Evolutionary conservation across 2,329 filamentous ascomycete genomes (phyloP).

Genomic region (Paraconiothyrium brasiliense): DNA sequence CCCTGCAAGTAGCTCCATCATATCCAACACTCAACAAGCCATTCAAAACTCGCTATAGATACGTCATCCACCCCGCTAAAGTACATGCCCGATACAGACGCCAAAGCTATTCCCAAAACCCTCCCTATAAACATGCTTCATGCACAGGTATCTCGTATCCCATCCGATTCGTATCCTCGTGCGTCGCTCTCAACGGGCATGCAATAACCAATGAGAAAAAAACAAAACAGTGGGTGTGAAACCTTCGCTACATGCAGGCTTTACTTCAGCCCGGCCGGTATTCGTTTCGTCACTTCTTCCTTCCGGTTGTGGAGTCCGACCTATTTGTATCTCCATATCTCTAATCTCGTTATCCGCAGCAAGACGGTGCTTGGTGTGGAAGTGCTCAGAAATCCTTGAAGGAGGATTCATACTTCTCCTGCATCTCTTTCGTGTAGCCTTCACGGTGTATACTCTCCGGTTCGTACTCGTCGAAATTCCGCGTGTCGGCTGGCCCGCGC

Average conservation of each 20-base stretch:
- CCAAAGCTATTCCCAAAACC: not conserved
- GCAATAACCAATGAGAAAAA: not conserved
- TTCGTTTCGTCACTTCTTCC: not conserved
- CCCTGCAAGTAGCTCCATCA: too few species aligned
- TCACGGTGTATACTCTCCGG: slow-evolving; percentile 74
- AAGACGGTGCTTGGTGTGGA: not conserved
- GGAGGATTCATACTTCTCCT: slow-evolving; percentile 72
- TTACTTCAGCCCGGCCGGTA: not conserved
- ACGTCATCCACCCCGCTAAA: not conserved
- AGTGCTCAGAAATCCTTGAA: slow-evolving; percentile 73
- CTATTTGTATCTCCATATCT: not conserved
- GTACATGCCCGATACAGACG: not conserved
- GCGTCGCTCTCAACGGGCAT: slow-evolving; percentile 1
- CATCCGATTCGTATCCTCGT: not conserved
- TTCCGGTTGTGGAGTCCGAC: not conserved
- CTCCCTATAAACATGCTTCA: slow-evolving; percentile 3
- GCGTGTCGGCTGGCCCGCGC: slow-evolving; percentile 75
- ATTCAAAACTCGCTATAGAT: too few species aligned
- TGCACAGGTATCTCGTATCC: slow-evolving; percentile 10
- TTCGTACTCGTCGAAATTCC: slow-evolving; percentile 86
- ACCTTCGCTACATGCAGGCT: not conserved
- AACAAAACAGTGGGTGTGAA: not conserved
- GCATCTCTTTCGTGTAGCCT: slow-evolving; percentile 74
- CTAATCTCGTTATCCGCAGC: too few species aligned
- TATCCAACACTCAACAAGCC: too few species aligned